A percentile compares a stretch with the other conserved stretches of the same genome.
These are phyloP conservation scores for Aspergillus fructus DNA, from an alignment of 2,329 filamentous ascomycete species.

Conservation along the genomic window DNA sequence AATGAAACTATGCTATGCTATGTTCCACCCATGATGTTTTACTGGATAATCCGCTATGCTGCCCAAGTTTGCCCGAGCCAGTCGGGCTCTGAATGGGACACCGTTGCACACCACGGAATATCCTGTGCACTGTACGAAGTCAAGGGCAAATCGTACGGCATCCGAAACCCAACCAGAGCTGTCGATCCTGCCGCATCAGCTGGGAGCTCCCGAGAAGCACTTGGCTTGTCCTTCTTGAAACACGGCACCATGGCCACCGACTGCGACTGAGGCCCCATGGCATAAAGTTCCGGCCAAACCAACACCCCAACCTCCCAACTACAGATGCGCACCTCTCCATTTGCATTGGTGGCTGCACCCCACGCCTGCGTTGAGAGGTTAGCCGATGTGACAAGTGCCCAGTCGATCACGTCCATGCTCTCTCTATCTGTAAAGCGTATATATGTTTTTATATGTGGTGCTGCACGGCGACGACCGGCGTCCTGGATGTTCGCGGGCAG, in stretches of 20 bases:
- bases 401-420: slow-evolving; percentile 60
- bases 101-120: slow-evolving; percentile 73
- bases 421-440: slow-evolving; percentile 57
- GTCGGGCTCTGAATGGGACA: slow-evolving; percentile 58
- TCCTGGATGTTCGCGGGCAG: slow-evolving; percentile 33
- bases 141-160: slow-evolving; percentile 81
- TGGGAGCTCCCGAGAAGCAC: not conserved
- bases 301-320: slow-evolving; percentile 84
- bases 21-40: not conserved
- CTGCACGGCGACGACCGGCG: slow-evolving; percentile 66
- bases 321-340: slow-evolving; percentile 66
- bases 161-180: slow-evolving; percentile 64
- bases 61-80: slow-evolving; percentile 51
- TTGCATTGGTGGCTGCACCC: slow-evolving; percentile 63
- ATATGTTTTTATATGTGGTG: slow-evolving; percentile 89
- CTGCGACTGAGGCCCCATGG: not conserved
- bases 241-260: slow-evolving; percentile 63
- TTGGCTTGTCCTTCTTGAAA: slow-evolving; percentile 62
- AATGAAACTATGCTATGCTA: slow-evolving; percentile 5
- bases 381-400: slow-evolving; percentile 87
- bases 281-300: slow-evolving; percentile 68
- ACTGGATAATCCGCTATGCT: not conserved
- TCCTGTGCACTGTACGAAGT: slow-evolving; percentile 63
- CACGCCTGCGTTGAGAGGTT: slow-evolving; percentile 88
- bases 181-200: slow-evolving; percentile 13